Evolutionary conservation across 1,284 basidiomycete genomes (phyloP).

Genomic region (Tilletia caries): DNA sequence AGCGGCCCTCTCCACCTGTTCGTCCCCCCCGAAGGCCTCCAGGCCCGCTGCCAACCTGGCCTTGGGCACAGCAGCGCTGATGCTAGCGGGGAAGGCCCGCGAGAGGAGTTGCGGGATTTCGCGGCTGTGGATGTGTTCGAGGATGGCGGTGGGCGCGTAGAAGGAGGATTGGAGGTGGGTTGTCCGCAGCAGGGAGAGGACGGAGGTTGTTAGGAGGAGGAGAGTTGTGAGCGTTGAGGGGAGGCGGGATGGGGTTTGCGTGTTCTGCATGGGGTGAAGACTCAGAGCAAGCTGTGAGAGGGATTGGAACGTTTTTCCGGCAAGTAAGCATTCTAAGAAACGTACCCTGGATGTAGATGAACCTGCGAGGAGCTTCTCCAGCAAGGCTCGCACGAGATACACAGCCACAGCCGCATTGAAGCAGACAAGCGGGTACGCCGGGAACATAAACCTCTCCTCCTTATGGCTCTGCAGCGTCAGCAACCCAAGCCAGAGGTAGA

Average conservation of each 20-base stretch:
- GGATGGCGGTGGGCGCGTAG: constrained; percentile 77
- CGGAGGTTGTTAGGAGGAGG: constrained; percentile 64
- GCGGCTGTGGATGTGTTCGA: constrained; percentile 68
- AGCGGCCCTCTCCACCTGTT: constrained; percentile 32
- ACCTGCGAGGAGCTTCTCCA: constrained; percentile 22
- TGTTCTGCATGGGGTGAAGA: constrained; percentile 20
- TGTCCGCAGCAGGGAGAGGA: constrained; percentile 75
- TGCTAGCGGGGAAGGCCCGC: constrained; percentile 21
- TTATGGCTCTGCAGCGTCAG: constrained; percentile 84
- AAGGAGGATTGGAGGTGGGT: constrained; percentile 82
- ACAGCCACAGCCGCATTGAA: constrained; percentile 83
- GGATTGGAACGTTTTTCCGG: background rate
- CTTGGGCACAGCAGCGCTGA: constrained; percentile 20
- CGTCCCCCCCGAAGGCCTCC: constrained; percentile 22
- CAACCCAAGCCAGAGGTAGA: constrained; percentile 84
- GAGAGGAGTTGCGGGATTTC: constrained; percentile 71
- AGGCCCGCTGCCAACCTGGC: constrained; percentile 26
- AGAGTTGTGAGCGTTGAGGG: constrained; percentile 74
- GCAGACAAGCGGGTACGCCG: constrained; percentile 83
- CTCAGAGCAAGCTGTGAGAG: background rate
- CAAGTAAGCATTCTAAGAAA: constrained; percentile 62
- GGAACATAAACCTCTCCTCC: constrained; percentile 97
- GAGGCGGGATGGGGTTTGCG: constrained; percentile 58
- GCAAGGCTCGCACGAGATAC: constrained; percentile 60
- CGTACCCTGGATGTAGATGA: constrained; percentile 62